Evolutionary conservation across 176 grass and related monocot genomes (phyloP), one percentile per base, ranked within the genome.

Genomic region (Miscanthus lutarioriparius): DNA sequence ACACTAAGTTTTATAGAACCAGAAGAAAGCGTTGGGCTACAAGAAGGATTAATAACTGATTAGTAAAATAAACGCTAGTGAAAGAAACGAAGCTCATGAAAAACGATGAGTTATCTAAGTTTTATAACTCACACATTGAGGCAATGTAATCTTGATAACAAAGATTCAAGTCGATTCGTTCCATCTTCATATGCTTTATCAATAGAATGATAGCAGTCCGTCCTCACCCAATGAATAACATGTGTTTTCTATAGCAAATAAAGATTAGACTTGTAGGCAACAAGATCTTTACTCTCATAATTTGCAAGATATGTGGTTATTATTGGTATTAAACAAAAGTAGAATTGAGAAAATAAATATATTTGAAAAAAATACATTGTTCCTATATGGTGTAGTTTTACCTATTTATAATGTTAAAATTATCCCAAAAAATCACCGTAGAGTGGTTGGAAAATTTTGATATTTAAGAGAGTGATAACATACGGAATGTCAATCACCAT

Each of bases 181-280:
- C 91, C 96, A 47, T 98, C 93, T 90, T 92, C 76, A 76, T 98
- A 98, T 1, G 93, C 96, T 88, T 95, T 53, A 68, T 98, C 87
- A 83, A 87, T 17, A 32, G 91, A 95, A 32, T 85, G 19, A 7
- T 94, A 83, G 17, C 63, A 90, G 9, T 98, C 93, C 7, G 93
- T 7, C 66, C 84, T 86, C 62, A 95, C 93, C 96, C 96, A 95
- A 76, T 95, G 96, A 78, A 98, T 90, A 74, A 91, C 87, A 92
- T 92, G 88, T 81, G 89, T 87, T 93, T 95, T 98, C 92, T 98
- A 68, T 28, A 35, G n/a, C 56, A 30, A 81, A 77, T 10, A 82
- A 79, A 72, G 70, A 25, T 74, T 41, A 81, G 15, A 8, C 0
- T 28, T 12, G n/a, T 9, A 75, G 75, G 22, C 10, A 30, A 80